Evolutionary conservation across 1,139 yeast species (phyloP), one percentile per base, ranked within the genome.

Genomic region (Pneumocystis jirovecii): DNA sequence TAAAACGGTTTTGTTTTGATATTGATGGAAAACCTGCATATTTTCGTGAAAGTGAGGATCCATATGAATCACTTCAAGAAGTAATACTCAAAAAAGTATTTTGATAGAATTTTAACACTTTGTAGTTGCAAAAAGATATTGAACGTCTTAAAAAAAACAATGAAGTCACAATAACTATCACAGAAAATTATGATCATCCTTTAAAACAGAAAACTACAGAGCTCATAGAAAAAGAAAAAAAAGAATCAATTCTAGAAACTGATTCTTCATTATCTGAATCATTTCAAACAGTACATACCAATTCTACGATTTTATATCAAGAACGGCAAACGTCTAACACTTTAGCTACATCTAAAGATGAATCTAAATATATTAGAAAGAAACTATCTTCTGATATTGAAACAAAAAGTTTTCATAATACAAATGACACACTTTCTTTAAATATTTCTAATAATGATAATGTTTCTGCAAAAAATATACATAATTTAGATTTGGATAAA

Each of bases 1-100:
- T 75, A 29, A 69, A 68, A 25, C 69, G 69, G 25, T 76, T 75
- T 68, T 66, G 68, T 25, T 75, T 74, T 64, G 65, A 65, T n/a
- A 67, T 70, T 37, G 67, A 70, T 59, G 76, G 76, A 56, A 64
- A 63, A 25, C 56, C 63, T 19, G 67, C 71, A 15, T 60, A 61
- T 31, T 69, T 70, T 42, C 50, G 60, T 1, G 71, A 68, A 57
- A 25, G 64, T n/a, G 64, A 61, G 10, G 64, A 65, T 29, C 59
- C 68, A 3, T 64, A 64, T 31, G 61, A 59, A 17, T 66, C 68
- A n/a, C 64, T 65, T 25, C 68, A 70, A 60, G 69, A 70, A 64
- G 75, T 72, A 68, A 63, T 42, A 19, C 45, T 12, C 21, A 17
- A 67, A 65, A 39, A 21, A 50, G 64, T 64, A 3, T 59, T 40